Evolutionary conservation across 2,329 filamentous ascomycete species (phyloP).

Genomic region (Aspergillus eucalypticola): DNA sequence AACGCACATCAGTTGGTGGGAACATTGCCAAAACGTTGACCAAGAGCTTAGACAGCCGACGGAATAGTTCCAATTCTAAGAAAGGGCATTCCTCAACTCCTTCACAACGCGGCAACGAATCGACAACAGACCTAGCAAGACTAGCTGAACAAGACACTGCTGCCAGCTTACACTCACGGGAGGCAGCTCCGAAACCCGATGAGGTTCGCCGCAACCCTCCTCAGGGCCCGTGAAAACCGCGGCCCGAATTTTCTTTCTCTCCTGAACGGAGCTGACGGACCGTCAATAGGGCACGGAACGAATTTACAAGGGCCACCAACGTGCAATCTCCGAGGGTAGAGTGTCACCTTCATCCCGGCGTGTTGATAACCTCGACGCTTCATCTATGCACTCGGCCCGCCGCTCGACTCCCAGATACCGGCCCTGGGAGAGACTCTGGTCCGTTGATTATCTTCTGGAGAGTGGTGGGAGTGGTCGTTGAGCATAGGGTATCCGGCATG

Average conservation of each 20-base stretch:
- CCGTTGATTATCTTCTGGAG: constrained; percentile 45
- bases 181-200: constrained; percentile 45
- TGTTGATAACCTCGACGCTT: constrained; percentile 12
- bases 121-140: constrained; percentile 37
- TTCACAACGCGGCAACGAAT: constrained; percentile 35
- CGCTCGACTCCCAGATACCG: constrained; percentile 28
- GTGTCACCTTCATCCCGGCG: constrained; percentile 22
- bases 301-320: not conserved
- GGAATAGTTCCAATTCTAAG: constrained; percentile 83
- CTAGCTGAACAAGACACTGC: constrained; percentile 37
- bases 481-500: not conserved
- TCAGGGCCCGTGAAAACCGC: constrained; percentile 42
- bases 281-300: constrained; percentile 22
- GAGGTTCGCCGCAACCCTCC: constrained; percentile 52
- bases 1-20: constrained; percentile 61
- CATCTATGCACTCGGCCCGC: constrained; percentile 29
- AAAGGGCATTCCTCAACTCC: constrained; percentile 55
- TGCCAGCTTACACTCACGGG: constrained; percentile 34
- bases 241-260: constrained; percentile 14
- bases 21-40: constrained; percentile 76
- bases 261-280: constrained; percentile 23
- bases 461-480: constrained; percentile 19
- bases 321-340: constrained; percentile 1
- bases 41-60: constrained; percentile 86
- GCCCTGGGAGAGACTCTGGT: constrained; percentile 47